Evolutionary conservation across 2,329 filamentous ascomycete genomes (phyloP), one percentile per base, ranked within the genome.

Genomic region (Fusarium sp.): DNA sequence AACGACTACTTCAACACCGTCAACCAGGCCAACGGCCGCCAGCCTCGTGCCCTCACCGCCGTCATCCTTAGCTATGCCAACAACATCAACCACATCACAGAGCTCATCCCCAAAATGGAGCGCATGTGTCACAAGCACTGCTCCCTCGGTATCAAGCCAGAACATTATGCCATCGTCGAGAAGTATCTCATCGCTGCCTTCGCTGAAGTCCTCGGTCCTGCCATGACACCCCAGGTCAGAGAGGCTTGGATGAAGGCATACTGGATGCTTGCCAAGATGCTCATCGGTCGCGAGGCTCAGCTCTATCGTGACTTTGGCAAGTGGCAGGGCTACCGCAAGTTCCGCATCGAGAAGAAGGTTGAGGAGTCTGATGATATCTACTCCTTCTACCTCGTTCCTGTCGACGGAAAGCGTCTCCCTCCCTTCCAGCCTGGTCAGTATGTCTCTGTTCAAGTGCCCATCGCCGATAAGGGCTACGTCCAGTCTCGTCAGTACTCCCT

Each of bases 401-500:
- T 88, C 11, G 90, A 93, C 70, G 85, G 84, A 41, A 80, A 86
- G 70, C 83, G 84, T n/a, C 83, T 94, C 44, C 91, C 92, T 0
- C 47, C 77, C 0, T 94, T 89, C 83, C 84, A 87, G 63, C 91
- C 92, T 0, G 93, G 93, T 39, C 92, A 94, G 80, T 94, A 94
- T 77, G 86, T 93, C 67, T 92, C 90, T 1, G 81, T 94, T 50
- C 86, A 87, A 54, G 79, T 91, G 12, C 83, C 86, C 54, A 86
- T 92, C 1, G 87, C 88, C 3, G 82, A 84, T 1, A 83, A 88
- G 69, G 87, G 87, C 29, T 87, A 89, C 77, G 81, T 85, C 71
- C 92, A 94, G 80, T 86, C 89, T 22, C 85, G 92, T 36, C 92
- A 94, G 80, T 94, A 94, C 81, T 93, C 91, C 31, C 85, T 94